Evolutionary conservation across 2,329 filamentous ascomycete species (phyloP), one percentile per base, ranked within the genome.

Genomic region (Monosporascus sp.): DNA sequence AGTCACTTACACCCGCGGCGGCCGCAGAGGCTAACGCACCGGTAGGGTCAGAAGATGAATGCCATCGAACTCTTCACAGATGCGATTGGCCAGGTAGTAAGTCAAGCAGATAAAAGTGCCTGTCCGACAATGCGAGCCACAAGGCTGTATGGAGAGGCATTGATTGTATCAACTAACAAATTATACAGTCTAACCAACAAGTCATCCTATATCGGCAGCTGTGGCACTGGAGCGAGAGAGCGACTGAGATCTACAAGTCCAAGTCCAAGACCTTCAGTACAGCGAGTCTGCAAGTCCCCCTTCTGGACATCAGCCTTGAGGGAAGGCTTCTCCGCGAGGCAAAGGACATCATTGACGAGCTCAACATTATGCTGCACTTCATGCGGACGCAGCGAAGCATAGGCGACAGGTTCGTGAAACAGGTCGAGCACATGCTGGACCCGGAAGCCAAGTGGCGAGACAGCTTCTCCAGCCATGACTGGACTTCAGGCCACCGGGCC

Each of bases 291-390:
- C 62, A 72, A 49, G 57, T 67, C 48, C 48, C 60, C 0, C 62
- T 73, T 0, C 66, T 77, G 1, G 69, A 76, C 50, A 76, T 77
- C 24, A 71, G 70, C 3, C 67, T 68, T 1, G 74, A 78, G 54
- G 73, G 72, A 0, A 65, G 69, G 20, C 62, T 78, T 0, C 70
- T 76, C 31, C 62, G 66, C 0, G 76, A 78, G 49, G 71, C 74
- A 8, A 74, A 75, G 48, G 75, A 78, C 44, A 75, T 78, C 24
- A 59, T 73, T 1, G 75, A 78, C 14, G 76, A 79, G 54, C 66
- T 79, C 0, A 70, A 74, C 8, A 78, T 78, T 49, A 76, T 78
- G 65, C 60, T 72, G 0, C 65, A 70, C 14, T 65, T 78, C 15
- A 62, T 65, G 5, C 65, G 63, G 5, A 65, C 68, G n/a, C 75